Conservation (phyloP, 345 rosid species). For the Melaleuca alternifolia region DNA sequence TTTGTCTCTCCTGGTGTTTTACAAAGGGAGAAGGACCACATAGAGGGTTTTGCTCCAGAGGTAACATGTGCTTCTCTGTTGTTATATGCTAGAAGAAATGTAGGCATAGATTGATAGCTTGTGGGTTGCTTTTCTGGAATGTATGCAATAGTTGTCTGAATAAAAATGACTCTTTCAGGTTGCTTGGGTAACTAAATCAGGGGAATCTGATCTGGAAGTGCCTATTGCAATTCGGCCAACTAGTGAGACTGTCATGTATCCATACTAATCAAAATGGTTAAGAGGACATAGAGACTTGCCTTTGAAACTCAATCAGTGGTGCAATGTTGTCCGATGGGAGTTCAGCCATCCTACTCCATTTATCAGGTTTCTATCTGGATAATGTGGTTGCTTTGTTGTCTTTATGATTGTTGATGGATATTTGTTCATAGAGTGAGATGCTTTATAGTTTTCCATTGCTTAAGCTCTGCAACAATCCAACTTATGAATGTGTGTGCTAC, state of each 20-base stretch:
- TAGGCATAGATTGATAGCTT: background rate
- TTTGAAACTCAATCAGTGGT: slow-evolving; percentile 94
- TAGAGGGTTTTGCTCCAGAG: slow-evolving; percentile 98
- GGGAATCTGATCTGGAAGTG: slow-evolving; percentile 81
- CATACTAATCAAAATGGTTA: slow-evolving; percentile 95
- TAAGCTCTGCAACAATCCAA: background rate
- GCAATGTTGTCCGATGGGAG: slow-evolving; percentile 99
- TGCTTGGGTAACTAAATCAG: slow-evolving; percentile 97
- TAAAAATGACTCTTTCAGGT: slow-evolving; percentile 34
- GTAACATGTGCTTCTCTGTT: slow-evolving; percentile 23
- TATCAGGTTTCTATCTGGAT: slow-evolving; percentile 54
- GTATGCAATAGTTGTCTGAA: background rate
- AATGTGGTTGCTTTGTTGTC: background rate
- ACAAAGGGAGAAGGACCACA: slow-evolving; percentile 88
- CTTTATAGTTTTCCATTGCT: background rate
- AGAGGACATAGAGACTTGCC: slow-evolving; percentile 98
- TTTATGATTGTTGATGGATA: background rate
- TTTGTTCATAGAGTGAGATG: background rate
- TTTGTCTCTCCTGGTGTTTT: slow-evolving; percentile 84
- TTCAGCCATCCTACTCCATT: slow-evolving; percentile 99
- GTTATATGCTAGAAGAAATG: background rate
- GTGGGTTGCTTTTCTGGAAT: background rate
- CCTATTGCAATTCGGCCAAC: slow-evolving; percentile 98
- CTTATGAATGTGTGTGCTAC: background rate
- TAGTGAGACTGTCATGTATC: slow-evolving; percentile 98